These are phyloP conservation scores for Pachysolen tannophilus DNA, from an alignment of 805 yeast genomes.

Conservation along the genomic window DNA sequence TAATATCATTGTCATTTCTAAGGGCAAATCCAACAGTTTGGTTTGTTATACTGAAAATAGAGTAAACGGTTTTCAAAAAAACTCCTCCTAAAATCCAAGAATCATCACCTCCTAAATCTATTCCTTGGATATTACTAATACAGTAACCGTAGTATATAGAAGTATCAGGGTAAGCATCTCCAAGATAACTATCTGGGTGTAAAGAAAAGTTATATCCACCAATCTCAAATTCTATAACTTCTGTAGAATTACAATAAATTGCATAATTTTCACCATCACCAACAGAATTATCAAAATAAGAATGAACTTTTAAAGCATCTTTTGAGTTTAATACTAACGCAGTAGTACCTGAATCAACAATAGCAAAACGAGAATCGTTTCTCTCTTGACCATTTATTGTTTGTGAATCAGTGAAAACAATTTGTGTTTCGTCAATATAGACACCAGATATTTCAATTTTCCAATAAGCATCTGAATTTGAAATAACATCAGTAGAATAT, in stretches of 20 bases:
- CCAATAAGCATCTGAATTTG: constrained; percentile 40
- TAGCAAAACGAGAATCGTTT: constrained; percentile 29
- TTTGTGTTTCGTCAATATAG: constrained; percentile 24
- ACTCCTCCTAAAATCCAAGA: constrained; percentile 63
- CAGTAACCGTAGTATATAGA: constrained; percentile 41
- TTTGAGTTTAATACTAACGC: constrained; percentile 44
- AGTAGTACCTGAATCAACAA: constrained; percentile 64
- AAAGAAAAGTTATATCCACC: constrained; percentile 38
- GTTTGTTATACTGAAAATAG: constrained; percentile 48
- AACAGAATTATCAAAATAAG: constrained; percentile 38
- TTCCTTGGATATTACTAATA: constrained; percentile 58
- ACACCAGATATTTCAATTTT: constrained; percentile 32
- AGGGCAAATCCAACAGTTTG: constrained; percentile 46
- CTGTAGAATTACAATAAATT: constrained; percentile 43
- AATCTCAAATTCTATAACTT: constrained; percentile 31
- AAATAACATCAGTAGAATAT: constrained; percentile 28
- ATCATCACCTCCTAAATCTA: constrained; percentile 27
- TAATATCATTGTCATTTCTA: constrained; percentile 20
- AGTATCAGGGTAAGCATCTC: constrained; percentile 31
- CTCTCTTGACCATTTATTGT: constrained; percentile 11
- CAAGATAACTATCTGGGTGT: constrained; percentile 37
- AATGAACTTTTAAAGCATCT: constrained; percentile 48
- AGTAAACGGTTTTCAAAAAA: constrained; percentile 45
- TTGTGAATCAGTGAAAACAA: constrained; percentile 23
- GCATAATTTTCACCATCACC: constrained; percentile 62